These are phyloP conservation scores for Ganoderma lingzhi DNA, from an alignment of 1,284 basidiomycete genomes.

Conservation along the genomic window DNA sequence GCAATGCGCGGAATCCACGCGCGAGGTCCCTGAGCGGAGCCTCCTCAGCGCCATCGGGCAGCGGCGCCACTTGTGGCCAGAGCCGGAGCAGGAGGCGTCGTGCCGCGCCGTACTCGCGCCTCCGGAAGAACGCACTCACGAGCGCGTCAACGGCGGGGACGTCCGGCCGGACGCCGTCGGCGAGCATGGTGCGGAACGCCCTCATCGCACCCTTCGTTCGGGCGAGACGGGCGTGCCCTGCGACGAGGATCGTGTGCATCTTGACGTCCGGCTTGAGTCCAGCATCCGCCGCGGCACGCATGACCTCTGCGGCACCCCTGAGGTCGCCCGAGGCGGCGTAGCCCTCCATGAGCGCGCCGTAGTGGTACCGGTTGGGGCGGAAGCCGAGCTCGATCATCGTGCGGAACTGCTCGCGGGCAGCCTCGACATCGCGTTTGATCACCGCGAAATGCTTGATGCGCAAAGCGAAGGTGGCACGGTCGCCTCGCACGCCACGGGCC, in stretches of 20 bases:
- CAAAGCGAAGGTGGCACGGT: slow-evolving; percentile 62
- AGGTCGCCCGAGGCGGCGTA: slow-evolving; percentile 63
- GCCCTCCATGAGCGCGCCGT: slow-evolving; percentile 74
- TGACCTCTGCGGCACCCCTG: slow-evolving; percentile 55
- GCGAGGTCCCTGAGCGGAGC: slow-evolving; percentile 55
- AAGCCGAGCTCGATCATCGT: slow-evolving; percentile 69
- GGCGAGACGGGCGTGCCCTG: slow-evolving; percentile 67
- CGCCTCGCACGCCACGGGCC: slow-evolving; percentile 56
- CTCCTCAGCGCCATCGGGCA: slow-evolving; percentile 56
- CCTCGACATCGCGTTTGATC: slow-evolving; percentile 55
- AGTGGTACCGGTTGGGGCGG: slow-evolving; percentile 73
- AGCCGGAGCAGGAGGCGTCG: slow-evolving; percentile 61
- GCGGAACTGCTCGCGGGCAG: slow-evolving; percentile 61
- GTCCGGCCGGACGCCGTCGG: slow-evolving; percentile 67
- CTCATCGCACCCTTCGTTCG: slow-evolving; percentile 60
- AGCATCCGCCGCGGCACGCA: slow-evolving; percentile 56
- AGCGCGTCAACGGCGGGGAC: slow-evolving; percentile 72
- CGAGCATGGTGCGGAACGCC: slow-evolving; percentile 70
- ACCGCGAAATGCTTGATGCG: slow-evolving; percentile 70
- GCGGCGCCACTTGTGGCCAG: slow-evolving; percentile 70
- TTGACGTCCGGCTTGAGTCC: slow-evolving; percentile 64
- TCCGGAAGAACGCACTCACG: slow-evolving; percentile 68
- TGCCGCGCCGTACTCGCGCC: slow-evolving; percentile 58
- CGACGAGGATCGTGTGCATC: slow-evolving; percentile 78
- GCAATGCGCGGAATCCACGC: slow-evolving; percentile 51